Evolutionary conservation across 2,329 filamentous ascomycete genomes (phyloP), one percentile per base, ranked within the genome.

Genomic region (Hypoxylon sp.): DNA sequence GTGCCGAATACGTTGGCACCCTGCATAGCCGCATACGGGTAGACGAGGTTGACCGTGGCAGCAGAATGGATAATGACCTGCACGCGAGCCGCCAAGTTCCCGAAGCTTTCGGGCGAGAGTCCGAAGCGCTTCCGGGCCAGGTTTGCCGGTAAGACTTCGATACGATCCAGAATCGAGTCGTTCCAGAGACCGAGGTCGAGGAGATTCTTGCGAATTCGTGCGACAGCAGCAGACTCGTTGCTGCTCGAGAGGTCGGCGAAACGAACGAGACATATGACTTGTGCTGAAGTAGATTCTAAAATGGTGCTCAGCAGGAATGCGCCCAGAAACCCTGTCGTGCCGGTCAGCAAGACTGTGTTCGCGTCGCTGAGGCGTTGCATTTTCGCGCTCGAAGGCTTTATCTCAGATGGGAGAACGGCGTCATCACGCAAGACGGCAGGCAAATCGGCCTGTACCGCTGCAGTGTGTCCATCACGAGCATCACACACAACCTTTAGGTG

Each of bases 1-100:
- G 90, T 92, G n/a, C 90, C 90, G n/a, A 85, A 85, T 2, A 94
- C 88, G 65, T 94, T 94, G 55, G 89, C 84, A 47, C 82, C 84
- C 49, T 89, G 83, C 64, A 94, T 78, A 0, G 89, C 88, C 37
- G 90, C 90, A 64, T 93, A 93, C 0, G 90, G 90, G 64, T 94
- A 93, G 0, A 94, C 89, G 45, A 94, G 78, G 70, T 92, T 92
- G 68, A 94, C 90, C 0, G 87, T 90, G 4, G 90, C 90, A 21
- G 86, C 90, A 29, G 89, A 88, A 70, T 94, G 90, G 1, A 93
- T 80, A 54, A 94, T 88, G 29, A 92, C 89, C 60, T 93, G 81
- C 1, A 91, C 80, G 5, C 86, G 83, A 9, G 78, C 73, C 1
- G 86, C 87, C 6, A 93, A 79, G 23, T 86, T 80, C 20, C 87